Base-by-base conservation (phyloP, 768 basidiomycete genomes). In the Candolleomyces efflorescens region DNA sequence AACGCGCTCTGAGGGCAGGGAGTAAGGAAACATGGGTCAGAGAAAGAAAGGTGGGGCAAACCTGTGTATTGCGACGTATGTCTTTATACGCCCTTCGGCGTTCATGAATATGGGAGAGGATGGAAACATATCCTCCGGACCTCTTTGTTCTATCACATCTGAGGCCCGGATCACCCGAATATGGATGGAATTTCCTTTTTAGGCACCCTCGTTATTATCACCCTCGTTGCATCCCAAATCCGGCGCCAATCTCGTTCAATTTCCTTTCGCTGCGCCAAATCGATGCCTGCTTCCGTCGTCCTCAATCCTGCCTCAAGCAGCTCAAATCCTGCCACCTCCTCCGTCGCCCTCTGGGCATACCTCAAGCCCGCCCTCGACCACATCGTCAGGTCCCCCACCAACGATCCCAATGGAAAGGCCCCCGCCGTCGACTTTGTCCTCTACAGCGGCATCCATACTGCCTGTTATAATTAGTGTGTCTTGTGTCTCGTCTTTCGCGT, bases 401-500 rank as follows among this genome's bases (percentile, higher is more conserved):
- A 86, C 66, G 75, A 78, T 61, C 62, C 75, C 52, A 70, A 75
- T 61, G 73, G 74, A 52, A 89, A 86, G 67, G 83, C 86, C 5
- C 89, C 89, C 37, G 74, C 85, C 12, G 83, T 90, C 63, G 89
- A 89, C 62, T 78, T 87, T 56, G 79, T 73, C 24, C 87, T 88
- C 62, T 88, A 90, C 65, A 83, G 87, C 67, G 87, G 87, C 58
- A 85, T 90, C 41, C 87, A 90, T 69, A 88, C 89, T 18, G 86
- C 88, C n/a, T 84, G 84, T 56, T 90, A 91, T 76, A 89, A 90
- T 74, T 90, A 89, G 81, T 85, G 62, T 22, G 44, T 37, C 59
- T 65, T 55, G 63, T 62, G 63, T 59, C 54, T 27, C 47, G 27
- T 38, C 46, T 26, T 56, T 54, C 36, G 57, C 49, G 53, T 24